phyloP scores from a whole-genome alignment of 305 asterid genomes.

The Stenogyne calaminthoides region DNA sequence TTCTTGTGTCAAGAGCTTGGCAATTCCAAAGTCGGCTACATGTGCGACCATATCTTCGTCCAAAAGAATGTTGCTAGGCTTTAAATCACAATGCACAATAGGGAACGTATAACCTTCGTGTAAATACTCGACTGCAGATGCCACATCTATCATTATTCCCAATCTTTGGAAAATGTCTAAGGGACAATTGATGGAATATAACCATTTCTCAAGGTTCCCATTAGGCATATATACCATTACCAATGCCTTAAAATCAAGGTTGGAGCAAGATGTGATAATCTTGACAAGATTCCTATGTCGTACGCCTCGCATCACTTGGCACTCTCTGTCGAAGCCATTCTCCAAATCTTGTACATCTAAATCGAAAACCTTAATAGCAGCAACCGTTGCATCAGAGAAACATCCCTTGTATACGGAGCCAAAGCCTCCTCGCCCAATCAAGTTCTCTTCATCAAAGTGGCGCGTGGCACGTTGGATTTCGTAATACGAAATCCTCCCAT shows the following conservation, averaged over 20 bases:
- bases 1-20: slow-evolving; percentile 3
- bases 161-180: not conserved
- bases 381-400: not conserved
- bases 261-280: slow-evolving; percentile 3
- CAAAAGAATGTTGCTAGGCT: not conserved
- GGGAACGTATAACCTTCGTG: not conserved
- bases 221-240: slow-evolving; percentile 2
- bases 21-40: slow-evolving; percentile 1
- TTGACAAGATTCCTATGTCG: slow-evolving; percentile 16
- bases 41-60: slow-evolving; percentile 11
- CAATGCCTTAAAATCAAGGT: slow-evolving; percentile 8
- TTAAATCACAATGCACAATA: slow-evolving; percentile 8
- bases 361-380: slow-evolving; percentile 2
- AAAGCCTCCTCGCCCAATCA: slow-evolving; percentile 5
- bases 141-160: not conserved
- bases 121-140: not conserved
- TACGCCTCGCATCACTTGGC: not conserved
- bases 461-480: not conserved
- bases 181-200: not conserved
- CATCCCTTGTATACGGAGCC: not conserved
- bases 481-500: not conserved
- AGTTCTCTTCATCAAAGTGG: not conserved
- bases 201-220: not conserved
- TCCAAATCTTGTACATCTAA: not conserved
- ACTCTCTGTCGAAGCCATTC: not conserved